Percentiles rank a stretch among this genome's conserved stretches.
phyloP scores from a whole-genome alignment of 2,329 filamentous ascomycete species.

The Chaetomiaceae sp. region DNA sequence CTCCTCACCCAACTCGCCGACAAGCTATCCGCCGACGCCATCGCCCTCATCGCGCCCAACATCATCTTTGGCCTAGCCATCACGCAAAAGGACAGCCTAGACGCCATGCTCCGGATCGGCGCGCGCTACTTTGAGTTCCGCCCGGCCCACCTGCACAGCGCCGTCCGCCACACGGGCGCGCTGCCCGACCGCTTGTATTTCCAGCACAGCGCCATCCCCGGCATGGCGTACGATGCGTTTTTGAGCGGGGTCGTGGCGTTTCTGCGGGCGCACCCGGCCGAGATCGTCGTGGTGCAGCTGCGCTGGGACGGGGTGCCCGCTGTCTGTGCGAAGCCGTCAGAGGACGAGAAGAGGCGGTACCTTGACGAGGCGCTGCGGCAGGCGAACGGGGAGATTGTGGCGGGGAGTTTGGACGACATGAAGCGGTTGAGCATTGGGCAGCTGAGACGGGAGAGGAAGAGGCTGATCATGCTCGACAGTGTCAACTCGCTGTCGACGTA shows the following conservation, averaged over 20 bases:
- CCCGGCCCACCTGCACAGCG: constrained; percentile 43
- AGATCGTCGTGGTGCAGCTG: constrained; percentile 47
- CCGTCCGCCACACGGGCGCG: constrained; percentile 34
- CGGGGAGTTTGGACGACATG: constrained; percentile 34
- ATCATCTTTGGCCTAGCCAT: constrained; percentile 47
- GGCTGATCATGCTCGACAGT: constrained; percentile 36
- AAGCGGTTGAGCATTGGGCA: constrained; percentile 31
- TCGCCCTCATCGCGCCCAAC: constrained; percentile 33
- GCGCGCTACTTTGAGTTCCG: constrained; percentile 51
- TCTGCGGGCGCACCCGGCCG: constrained; percentile 37
- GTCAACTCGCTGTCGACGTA: constrained; percentile 39
- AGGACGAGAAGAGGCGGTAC: constrained; percentile 38
- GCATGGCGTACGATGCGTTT: constrained; percentile 44
- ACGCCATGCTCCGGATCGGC: constrained; percentile 42
- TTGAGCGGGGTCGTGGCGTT: constrained; percentile 40
- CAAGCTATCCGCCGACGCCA: constrained; percentile 27
- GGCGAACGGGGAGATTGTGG: constrained; percentile 29
- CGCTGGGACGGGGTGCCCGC: constrained; percentile 46
- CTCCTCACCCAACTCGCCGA: constrained; percentile 28
- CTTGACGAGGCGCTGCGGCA: constrained; percentile 34
- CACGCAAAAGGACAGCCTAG: constrained; percentile 47
- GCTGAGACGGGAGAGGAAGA: constrained; percentile 34
- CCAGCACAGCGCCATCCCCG: constrained; percentile 47
- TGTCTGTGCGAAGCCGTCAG: constrained; percentile 41
- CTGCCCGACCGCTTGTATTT: constrained; percentile 46